Base-by-base conservation (phyloP, 2,329 filamentous ascomycete genomes). In the Trichoderma atrobrunneum region DNA sequence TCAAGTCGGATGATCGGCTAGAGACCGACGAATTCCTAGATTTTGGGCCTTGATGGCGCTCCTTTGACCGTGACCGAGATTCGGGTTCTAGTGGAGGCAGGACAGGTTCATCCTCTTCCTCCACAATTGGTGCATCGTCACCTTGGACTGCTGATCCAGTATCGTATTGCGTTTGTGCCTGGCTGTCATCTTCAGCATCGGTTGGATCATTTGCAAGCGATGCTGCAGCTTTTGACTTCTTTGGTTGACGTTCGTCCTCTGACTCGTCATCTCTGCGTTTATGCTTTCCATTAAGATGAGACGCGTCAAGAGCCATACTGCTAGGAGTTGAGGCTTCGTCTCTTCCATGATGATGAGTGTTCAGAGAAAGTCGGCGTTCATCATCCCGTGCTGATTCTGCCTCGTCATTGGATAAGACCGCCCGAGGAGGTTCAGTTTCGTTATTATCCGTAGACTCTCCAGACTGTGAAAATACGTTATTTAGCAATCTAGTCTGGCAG, bases 1-100 rank as follows among this genome's bases (percentile, higher is more conserved):
- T 81, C 56, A 83, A 74, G 8, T 82, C 81, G 11, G 81, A 83
- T 2, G 80, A 81, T 39, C 78, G 77, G 63, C 74, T 78, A 21
- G 79, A 79, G 18, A 78, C 74, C 5, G 78, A 79, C 32, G 80
- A 81, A 48, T 75, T 76, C 32, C 78, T 74, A 5, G 80, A 80
- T 18, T 72, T 74, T 8, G 74, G 76, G 30, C 72, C 79, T 64
- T 74, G 76, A 39, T 72, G 61, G 32, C 56, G 62, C 16, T 73
- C 72, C 39, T 64, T 71, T 34, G 72, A 73, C 12, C 72, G 72
- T 16, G 68, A 71, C 14, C 32, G 62, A 18, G 72, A 71, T 30
- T 11, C 62, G 11, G 56, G 34, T 7, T 59, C 63, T 8, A 67
- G 57, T 11, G 54, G 34, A 5, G 72, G 72, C 16, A 73, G 21